Percentiles rank a stretch among this genome's conserved stretches.
These are phyloP conservation scores for Cephaloascus albidus DNA, from an alignment of 805 yeast genomes.

Conservation along the genomic window DNA sequence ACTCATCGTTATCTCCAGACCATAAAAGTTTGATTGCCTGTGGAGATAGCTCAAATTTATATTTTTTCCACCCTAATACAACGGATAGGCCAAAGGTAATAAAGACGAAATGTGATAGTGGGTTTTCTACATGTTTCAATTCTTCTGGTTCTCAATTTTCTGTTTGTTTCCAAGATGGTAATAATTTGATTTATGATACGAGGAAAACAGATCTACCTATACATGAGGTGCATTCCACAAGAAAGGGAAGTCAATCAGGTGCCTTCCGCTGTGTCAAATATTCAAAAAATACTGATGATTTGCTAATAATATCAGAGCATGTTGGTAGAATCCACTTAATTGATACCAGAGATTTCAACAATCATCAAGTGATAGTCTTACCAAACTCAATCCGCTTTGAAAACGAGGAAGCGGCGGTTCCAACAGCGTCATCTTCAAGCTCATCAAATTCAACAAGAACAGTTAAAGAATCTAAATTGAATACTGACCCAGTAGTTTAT, in stretches of 20 bases:
- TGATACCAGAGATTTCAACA: slow-evolving; percentile 63
- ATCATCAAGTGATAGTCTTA: slow-evolving; percentile 68
- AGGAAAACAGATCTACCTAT: slow-evolving; percentile 50
- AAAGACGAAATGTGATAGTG: slow-evolving; percentile 61
- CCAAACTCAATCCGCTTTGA: slow-evolving; percentile 38
- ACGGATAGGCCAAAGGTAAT: slow-evolving; percentile 23
- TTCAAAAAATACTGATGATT: slow-evolving; percentile 61
- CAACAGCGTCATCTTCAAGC: neutral
- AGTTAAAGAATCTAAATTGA: neutral
- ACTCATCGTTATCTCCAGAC: slow-evolving; percentile 62
- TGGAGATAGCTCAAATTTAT: slow-evolving; percentile 70
- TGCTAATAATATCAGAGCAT: slow-evolving; percentile 73
- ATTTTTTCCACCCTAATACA: slow-evolving; percentile 38
- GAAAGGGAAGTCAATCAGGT: slow-evolving; percentile 45
- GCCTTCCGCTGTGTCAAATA: slow-evolving; percentile 60
- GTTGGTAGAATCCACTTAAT: slow-evolving; percentile 80
- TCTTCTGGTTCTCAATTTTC: slow-evolving; percentile 70
- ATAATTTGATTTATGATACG: slow-evolving; percentile 66
- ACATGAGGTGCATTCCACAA: slow-evolving; percentile 48
- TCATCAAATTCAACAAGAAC: neutral
- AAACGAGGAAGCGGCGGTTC: neutral
- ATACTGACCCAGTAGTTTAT: neutral
- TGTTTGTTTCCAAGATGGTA: slow-evolving; percentile 81
- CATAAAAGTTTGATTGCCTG: slow-evolving; percentile 49
- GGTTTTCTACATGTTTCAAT: slow-evolving; percentile 75